phyloP scores from a whole-genome alignment of 345 rosid genomes.

The Kernera saxatilis region DNA sequence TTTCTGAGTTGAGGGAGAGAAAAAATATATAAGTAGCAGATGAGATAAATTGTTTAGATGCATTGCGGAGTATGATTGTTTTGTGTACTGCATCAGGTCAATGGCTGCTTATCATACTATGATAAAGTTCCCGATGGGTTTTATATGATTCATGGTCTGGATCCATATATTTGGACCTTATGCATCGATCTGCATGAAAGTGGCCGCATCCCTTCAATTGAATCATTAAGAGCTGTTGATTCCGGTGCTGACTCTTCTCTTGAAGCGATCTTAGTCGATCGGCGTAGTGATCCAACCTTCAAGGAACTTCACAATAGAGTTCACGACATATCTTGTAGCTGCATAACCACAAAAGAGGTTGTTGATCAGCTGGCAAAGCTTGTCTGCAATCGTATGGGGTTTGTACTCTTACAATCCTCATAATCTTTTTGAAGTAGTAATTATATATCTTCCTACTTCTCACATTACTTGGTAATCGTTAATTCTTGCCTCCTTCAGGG shows the following conservation, averaged over 20 bases:
- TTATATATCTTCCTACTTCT: constrained; percentile 22
- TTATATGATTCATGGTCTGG: constrained; percentile 81
- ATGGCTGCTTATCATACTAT: constrained; percentile 87
- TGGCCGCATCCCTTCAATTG: constrained; percentile 92
- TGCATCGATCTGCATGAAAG: constrained; percentile 80
- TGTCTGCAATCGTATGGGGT: constrained; percentile 92
- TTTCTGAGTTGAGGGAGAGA: background rate
- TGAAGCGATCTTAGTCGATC: constrained; percentile 82
- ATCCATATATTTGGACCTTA: constrained; percentile 86
- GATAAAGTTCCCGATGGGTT: constrained; percentile 98
- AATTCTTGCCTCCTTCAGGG: constrained; percentile 40
- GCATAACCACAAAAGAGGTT: constrained; percentile 76
- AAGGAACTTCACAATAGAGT: constrained; percentile 82
- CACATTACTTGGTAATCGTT: constrained; percentile 23
- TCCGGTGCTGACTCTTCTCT: constrained; percentile 51
- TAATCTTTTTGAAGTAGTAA: background rate
- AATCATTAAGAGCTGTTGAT: constrained; percentile 72
- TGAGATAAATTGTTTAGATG: background rate
- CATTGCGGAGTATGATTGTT: constrained; percentile 17
- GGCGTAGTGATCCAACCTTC: constrained; percentile 66
- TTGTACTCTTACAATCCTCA: constrained; percentile 30
- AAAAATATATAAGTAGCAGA: background rate
- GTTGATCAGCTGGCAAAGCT: constrained; percentile 95
- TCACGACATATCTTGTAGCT: constrained; percentile 57
- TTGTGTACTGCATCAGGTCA: constrained; percentile 58